These are phyloP conservation scores for Aurantiochytrium sp. DNA, from an alignment of 108 stramenopile species.

Conservation along the genomic window DNA sequence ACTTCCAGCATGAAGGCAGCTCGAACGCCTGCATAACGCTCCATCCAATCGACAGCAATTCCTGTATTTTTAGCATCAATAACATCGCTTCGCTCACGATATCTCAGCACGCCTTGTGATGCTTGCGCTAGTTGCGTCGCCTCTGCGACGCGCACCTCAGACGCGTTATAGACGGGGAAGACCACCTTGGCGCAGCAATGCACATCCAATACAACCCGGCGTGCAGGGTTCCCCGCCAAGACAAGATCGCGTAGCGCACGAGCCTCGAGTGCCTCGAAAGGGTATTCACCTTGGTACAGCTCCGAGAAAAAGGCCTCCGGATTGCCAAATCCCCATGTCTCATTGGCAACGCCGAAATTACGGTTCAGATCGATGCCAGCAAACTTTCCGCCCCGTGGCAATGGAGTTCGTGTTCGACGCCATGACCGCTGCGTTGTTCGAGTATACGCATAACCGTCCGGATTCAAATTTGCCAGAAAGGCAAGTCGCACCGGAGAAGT, in stretches of 20 bases:
- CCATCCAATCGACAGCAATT: constrained; percentile 2
- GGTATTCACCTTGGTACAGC: background rate
- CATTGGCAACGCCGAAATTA: background rate
- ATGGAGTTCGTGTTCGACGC: background rate
- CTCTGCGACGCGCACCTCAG: background rate
- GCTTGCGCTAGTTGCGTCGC: background rate
- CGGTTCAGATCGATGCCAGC: constrained; percentile 1
- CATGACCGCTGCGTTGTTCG: background rate
- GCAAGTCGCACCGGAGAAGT: background rate
- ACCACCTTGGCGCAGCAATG: background rate
- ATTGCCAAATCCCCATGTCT: background rate
- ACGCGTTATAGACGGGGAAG: background rate
- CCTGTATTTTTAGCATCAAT: background rate
- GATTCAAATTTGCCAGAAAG: background rate
- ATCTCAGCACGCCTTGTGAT: background rate
- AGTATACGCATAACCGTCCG: background rate
- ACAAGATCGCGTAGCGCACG: background rate
- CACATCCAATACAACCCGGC: background rate
- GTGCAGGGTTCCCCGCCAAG: background rate
- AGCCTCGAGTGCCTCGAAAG: background rate
- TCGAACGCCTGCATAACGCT: background rate
- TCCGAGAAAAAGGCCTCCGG: background rate
- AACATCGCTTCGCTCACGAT: background rate
- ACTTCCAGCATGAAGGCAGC: background rate
- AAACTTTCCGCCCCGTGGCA: background rate